phyloP scores from a whole-genome alignment of 495 filamentous ascomycete species.

The Trichoderma erinaceum region DNA sequence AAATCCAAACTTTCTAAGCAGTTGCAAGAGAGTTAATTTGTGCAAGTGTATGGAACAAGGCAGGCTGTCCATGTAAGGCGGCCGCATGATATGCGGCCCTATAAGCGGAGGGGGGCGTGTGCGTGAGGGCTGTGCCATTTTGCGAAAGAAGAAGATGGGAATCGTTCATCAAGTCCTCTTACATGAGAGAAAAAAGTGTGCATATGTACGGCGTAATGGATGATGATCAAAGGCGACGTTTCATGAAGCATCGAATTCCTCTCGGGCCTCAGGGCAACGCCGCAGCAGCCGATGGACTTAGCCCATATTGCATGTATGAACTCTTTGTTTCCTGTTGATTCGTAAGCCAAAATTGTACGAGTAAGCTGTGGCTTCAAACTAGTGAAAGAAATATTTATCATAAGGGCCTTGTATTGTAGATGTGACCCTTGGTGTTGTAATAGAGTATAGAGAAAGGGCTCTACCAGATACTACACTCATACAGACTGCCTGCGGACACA shows the following conservation, averaged over 20 bases:
- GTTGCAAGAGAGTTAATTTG: not conserved
- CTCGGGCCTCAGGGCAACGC: not conserved
- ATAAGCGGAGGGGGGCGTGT: constrained; percentile 26
- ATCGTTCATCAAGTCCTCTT: not conserved
- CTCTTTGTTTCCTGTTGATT: no score
- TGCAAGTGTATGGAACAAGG: constrained; percentile 1
- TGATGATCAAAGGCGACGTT: not conserved
- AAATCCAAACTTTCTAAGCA: not conserved
- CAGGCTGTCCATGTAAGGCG: constrained; percentile 17
- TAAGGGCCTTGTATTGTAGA: no score
- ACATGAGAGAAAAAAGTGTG: not conserved
- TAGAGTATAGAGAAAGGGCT: not conserved
- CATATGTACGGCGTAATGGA: not conserved
- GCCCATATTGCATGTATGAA: not conserved
- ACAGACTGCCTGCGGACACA: not conserved
- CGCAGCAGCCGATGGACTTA: not conserved
- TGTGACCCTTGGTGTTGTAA: not conserved
- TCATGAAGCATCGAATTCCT: not conserved
- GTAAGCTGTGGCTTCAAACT: not conserved
- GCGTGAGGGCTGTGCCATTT: constrained; percentile 15
- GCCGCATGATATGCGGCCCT: constrained; percentile 23
- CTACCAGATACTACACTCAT: not conserved
- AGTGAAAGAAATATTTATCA: not conserved
- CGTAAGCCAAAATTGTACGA: not conserved
- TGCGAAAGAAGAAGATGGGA: not conserved